Base-by-base conservation (phyloP, 2,329 filamentous ascomycete genomes). In the Trichoderma sp. region DNA sequence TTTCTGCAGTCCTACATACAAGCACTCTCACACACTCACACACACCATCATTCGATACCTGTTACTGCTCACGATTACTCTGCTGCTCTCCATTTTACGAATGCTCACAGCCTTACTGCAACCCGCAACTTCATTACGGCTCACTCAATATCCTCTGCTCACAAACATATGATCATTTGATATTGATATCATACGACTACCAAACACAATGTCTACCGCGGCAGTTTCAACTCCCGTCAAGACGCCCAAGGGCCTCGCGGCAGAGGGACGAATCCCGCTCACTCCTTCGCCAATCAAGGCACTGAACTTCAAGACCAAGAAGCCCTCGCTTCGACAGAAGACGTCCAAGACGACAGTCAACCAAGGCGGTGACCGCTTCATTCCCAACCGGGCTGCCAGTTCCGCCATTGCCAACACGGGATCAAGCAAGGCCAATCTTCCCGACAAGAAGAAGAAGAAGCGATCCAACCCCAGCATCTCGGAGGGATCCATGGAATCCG, bases 221-320 rank as follows among this genome's bases (percentile, higher is more conserved):
- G 81, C 86, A 76, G 88, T 97, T 79, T 91, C 92, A 74, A 98
- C 95, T 67, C 95, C 95, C 67, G 84, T 95, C 77, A 98, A 97
- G 85, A 95, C 91, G 85, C 94, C 97, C 79, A 88, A 90, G 80
- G 92, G 93, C 67, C 86, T 97, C 74, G 97, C 98, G 76, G 95
- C 93, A 78, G 93, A 94, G 80, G 93, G 93, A 77, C 92, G 95
- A 68, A 93, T 96, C 84, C 93, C 95, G 72, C 82, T 99, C 75
- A 97, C 94, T 4, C 94, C 95, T 39, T 98, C 94, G 65, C 95
- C 95, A 66, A 87, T 89, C 71, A 87, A 89, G 70, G 81, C 82
- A 41, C 69, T 79, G 69, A 85, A 83, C 74, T 75, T 79, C 71
- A 85, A 85, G 72, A 80, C 84, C 51, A 86, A 84, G 74, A 88